Evolutionary conservation across 768 basidiomycete genomes (phyloP), one percentile per base, ranked within the genome.

Genomic region (Lanmaoa pseudosensibilis): DNA sequence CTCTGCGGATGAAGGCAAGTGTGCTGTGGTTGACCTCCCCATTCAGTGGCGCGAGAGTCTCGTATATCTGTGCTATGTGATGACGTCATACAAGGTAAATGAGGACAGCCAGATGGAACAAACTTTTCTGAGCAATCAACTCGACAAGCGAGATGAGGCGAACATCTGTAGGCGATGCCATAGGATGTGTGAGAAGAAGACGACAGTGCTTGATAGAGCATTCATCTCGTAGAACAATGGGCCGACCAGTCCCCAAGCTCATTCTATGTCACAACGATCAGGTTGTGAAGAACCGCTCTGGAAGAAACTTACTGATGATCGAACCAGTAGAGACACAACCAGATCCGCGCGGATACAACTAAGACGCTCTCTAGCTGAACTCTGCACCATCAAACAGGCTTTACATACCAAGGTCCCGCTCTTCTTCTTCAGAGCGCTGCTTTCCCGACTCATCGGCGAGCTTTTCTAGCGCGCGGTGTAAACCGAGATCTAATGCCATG

Each of bases 241-340:
- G 94, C 37, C 94, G 84, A 46, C 94, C 94, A 7, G 91, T 95
- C 5, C 92, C 93, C 56, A 97, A 77, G 70, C 91, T 93, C 86
- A 94, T 90, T 71, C 91, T 93, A 55, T 47, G 18, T 19, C 45
- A 46, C 46, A 58, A 46, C 46, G 34, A 57, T 69, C 47, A 72
- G 52, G n/a, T 19, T 16, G 25, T 27, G 21, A 4, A 44, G 5
- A 47, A 39, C 18, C 15, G 18, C 8, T 7, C 8, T 0, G n/a
- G 19, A 59, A 55, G 34, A 52, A 52, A 78, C 88, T 59, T 65
- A 92, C 92, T 94, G 90, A 75, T 94, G 94, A 75, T 96, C 94
- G 65, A 96, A 93, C 91, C 93, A 93, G 70, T 95, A 96, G 41
- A 96, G 80, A 69, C 93, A 94, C 56, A 95, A 77, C 94, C 94